Evolutionary conservation across 1,139 yeast genomes (phyloP), one percentile per base, ranked within the genome.

Genomic region (Suhomyces choctaworum): DNA sequence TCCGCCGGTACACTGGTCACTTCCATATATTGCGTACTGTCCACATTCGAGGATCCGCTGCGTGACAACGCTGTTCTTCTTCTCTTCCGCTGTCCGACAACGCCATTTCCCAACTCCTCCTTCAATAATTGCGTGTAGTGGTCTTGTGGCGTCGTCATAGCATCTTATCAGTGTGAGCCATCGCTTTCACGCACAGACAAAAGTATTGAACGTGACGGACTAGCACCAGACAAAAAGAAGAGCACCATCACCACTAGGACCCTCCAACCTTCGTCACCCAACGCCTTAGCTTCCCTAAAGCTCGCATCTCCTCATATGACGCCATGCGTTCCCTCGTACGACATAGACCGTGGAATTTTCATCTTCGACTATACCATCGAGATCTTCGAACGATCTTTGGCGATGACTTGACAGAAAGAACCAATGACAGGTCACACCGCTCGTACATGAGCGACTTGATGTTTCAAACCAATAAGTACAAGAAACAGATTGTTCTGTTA

Each of bases 381-480:
- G 12, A 22, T 4, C 22, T 23, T 23, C 20, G 21, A 9, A 22
- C 10, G 12, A 22, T 24, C 7, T 32, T 32, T 23, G 16, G 15
- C n/a, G 27, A 21, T 4, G 16, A 10, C 14, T 24, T 37, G 20
- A 20, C 22, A 13, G 33, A 22, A 10, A 40, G 32, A 30, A 37
- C 50, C 5, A 25, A 44, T 20, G 70, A 64, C 41, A 56, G 55
- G 33, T 34, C 46, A 14, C 68, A 63, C 42, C 49, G 69, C 26
- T 42, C 50, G n/a, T 33, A 43, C 5, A 51, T 45, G 36, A 51
- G 53, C 22, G 39, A 50, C 17, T 34, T 60, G 13, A 47, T 43
- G 7, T 49, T 56, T 31, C 52, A 57, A 19, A 39, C 48, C 5
- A 31, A 16, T 4, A 37, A 45, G 11, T 64, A 60, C 36, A 44